Base-by-base conservation (phyloP, 768 basidiomycete genomes). In the Tremella yokohamensis region DNA sequence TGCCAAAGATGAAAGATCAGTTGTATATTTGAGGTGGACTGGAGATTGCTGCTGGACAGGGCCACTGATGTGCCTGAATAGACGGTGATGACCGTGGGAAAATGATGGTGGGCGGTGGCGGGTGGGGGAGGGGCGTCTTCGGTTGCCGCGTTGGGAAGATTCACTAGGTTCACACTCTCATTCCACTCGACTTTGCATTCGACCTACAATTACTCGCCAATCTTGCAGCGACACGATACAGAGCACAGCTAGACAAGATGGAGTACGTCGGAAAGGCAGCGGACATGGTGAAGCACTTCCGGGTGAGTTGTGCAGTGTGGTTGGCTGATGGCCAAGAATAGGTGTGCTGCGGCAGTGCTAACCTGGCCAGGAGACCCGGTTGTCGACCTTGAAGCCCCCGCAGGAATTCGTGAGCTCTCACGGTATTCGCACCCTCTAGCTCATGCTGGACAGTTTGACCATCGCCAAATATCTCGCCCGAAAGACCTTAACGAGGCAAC, bases 401-500 rank as follows among this genome's bases (percentile, higher is more conserved):
- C 64, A 67, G 53, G 76, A 77, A 60, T 77, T 75, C 48, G 76
- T 75, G 45, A 62, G 75, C 25, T 6, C n/a, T 15, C 4, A 9
- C 51, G 25, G 8, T 51, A 26, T n/a, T 15, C 37, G 18, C 53
- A 25, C n/a, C 40, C 34, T 51, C 3, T 25, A 57, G 58, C 48
- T 63, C 49, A 52, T 13, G 16, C 24, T 22, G 13, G 11, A 16
- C 49, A 77, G 76, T 77, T 77, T 58, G 76, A 77, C 52, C 72
- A 75, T 51, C 67, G 72, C 18, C 70, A 74, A 48, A 57, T 77
- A 15, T 75, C 73, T 16, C 53, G 76, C 47, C 75, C 75, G 19
- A 68, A 64, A n/a, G 74, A 77, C 49, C 61, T 77, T 56, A 76
- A 74, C 55, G 76, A 77, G 49, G 69, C 70, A 7, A 77, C 76